Percentiles rank a stretch among this genome's conserved stretches.
phyloP scores from a whole-genome alignment of 2,329 filamentous ascomycete species.

The Capronia americana region DNA sequence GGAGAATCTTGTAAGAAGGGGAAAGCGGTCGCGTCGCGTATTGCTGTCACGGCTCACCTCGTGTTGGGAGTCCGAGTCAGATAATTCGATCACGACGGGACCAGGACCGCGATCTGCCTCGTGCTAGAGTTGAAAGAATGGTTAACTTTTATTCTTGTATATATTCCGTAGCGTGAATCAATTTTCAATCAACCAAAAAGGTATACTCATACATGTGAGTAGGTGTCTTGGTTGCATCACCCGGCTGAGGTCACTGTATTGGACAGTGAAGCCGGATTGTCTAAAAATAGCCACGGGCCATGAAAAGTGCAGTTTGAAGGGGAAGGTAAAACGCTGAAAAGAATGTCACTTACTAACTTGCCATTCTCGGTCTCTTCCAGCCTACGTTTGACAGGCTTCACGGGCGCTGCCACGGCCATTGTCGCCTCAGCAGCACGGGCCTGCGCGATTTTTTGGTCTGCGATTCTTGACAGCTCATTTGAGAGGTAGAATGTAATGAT shows the following conservation, averaged over 20 bases:
- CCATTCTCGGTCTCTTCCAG: slow-evolving; percentile 7
- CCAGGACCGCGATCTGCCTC: background rate
- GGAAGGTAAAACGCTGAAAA: background rate
- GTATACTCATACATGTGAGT: background rate
- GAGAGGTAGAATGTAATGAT: background rate
- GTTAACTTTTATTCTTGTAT: slow-evolving; percentile 1
- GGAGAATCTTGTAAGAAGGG: background rate
- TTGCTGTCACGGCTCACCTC: slow-evolving; percentile 4
- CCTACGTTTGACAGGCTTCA: slow-evolving; percentile 2
- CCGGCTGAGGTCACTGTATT: background rate
- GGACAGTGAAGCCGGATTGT: background rate
- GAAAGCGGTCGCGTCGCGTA: background rate
- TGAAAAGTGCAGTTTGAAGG: background rate
- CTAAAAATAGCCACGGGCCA: background rate
- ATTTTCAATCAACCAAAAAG: background rate
- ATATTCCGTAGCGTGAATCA: background rate
- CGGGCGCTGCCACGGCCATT: slow-evolving; percentile 1
- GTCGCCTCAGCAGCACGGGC: background rate
- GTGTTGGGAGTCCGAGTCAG: slow-evolving; percentile 5
- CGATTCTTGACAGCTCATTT: background rate
- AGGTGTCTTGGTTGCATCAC: background rate
- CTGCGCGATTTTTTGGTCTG: background rate
- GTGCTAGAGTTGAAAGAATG: background rate
- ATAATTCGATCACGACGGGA: background rate
- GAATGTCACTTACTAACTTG: slow-evolving; percentile 2